A percentile compares a stretch with the other conserved stretches of the same genome.
phyloP scores from a whole-genome alignment of 2,329 filamentous ascomycete species.

The Bimuria novae-zelandiae region DNA sequence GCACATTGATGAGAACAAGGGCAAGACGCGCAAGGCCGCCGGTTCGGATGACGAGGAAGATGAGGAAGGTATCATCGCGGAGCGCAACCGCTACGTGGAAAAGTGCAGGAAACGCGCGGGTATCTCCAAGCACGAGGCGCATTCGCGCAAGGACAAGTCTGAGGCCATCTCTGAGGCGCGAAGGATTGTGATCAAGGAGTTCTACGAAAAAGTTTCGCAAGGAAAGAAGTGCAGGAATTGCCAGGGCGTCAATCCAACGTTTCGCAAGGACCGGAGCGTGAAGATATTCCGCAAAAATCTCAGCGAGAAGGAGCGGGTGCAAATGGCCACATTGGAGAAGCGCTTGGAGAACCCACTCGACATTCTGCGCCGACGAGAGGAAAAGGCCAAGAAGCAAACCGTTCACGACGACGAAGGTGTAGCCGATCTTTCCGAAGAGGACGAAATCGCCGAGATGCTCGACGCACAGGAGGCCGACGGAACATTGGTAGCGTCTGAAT shows the following conservation, averaged over 20 bases:
- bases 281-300: conserved; percentile 92
- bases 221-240: conserved; percentile 72
- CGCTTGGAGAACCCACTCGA: conserved; percentile 73
- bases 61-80: conserved; percentile 62
- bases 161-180: conserved; percentile 81
- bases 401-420: conserved; percentile 69
- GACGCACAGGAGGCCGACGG: conserved; percentile 49
- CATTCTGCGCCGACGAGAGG: conserved; percentile 56
- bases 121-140: conserved; percentile 49
- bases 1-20: conserved; percentile 49
- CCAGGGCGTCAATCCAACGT: conserved; percentile 63
- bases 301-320: conserved; percentile 72
- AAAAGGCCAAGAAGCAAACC: conserved; percentile 51
- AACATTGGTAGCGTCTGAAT: conserved; percentile 57
- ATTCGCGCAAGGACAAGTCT: conserved; percentile 68
- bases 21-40: conserved; percentile 42
- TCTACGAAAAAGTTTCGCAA: conserved; percentile 73
- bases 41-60: conserved; percentile 65
- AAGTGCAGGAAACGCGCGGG: conserved; percentile 68
- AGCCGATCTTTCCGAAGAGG: conserved; percentile 63
- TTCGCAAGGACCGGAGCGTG: conserved; percentile 85
- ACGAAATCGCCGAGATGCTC: conserved; percentile 44
- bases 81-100: conserved; percentile 71
- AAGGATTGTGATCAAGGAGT: conserved; percentile 76
- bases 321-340: conserved; percentile 73